Evolutionary conservation across 345 rosid genomes (phyloP), one percentile per base, ranked within the genome.

Genomic region (Eucalyptus leucophloia): DNA sequence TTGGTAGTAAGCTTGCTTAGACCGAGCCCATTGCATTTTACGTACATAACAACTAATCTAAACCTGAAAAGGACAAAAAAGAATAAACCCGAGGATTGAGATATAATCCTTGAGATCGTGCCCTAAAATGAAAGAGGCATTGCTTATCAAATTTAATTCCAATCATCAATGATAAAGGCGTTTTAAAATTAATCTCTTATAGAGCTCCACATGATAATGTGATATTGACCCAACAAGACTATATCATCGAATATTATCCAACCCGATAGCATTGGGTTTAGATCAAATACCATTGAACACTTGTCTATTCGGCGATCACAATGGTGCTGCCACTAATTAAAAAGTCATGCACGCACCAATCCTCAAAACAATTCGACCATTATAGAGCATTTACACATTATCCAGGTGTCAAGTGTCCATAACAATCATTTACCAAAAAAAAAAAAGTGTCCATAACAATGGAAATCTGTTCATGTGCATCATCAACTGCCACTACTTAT

Each of bases 211-310:
- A 2, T 3, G 7, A 10, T 19, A 67, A 67, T 8, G 23, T 32
- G 42, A 32, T 4, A 67, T 67, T 67, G 4, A 8, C 4, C 2
- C 1, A 2, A 69, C 0, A 2, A 18, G 7, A 34, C 81, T 34
- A 17, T 32, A 17, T 19, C 0, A 69, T 34, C 0, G 13, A n/a
- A 65, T 17, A 2, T 65, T 18, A n/a, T n/a, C 17, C 77, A 32
- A 8, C 34, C 10, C 2, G 3, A 65, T 3, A 0, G 5, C 77
- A 7, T 15, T 8, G 40, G 21, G 2, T n/a, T n/a, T n/a, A 65
- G 69, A 69, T 34, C 4, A 1, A 2, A 69, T 34, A 18, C 13
- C 13, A 34, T 3, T 17, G 3, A 8, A 69, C 24, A 1, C 81
- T 69, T 32, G 19, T 18, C 81, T 18, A 18, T 69, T 32, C 9